phyloP scores from a whole-genome alignment of 495 filamentous ascomycete genomes.

The Penicillium tannophilum region DNA sequence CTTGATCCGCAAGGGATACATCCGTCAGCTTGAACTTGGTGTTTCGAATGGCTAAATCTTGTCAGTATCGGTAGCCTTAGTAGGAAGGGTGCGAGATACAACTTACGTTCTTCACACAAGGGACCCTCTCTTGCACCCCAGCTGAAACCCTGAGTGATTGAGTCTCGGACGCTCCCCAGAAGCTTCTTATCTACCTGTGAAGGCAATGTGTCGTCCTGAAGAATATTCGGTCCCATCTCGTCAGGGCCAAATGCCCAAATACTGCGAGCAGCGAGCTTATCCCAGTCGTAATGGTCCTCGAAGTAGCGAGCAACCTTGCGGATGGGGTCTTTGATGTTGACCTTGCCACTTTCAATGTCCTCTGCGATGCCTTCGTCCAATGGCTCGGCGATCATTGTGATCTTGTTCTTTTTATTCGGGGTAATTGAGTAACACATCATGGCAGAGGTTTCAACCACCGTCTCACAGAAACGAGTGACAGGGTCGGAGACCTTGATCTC shows the following conservation, averaged over 20 bases:
- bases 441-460: constrained; percentile 93
- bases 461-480: constrained; percentile 96
- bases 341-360: constrained; percentile 89
- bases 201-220: constrained; percentile 94
- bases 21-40: constrained; percentile 95
- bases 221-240: constrained; percentile 91
- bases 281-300: constrained; percentile 96
- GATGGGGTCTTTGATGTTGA: constrained; percentile 90
- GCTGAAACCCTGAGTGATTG: constrained; percentile 89
- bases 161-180: constrained; percentile 84
- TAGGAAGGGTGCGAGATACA: constrained; percentile 3
- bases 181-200: constrained; percentile 88
- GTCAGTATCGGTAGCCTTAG: constrained; percentile 20
- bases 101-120: constrained; percentile 96
- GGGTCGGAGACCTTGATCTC: constrained; percentile 98
- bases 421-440: constrained; percentile 98
- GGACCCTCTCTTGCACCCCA: constrained; percentile 96
- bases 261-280: constrained; percentile 87
- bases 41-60: constrained; percentile 79
- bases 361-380: constrained; percentile 92
- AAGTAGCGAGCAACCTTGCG: constrained; percentile 95
- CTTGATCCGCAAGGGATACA: constrained; percentile 79
- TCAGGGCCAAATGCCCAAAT: constrained; percentile 99
- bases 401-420: constrained; percentile 98
- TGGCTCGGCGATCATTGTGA: constrained; percentile 97